Conservation (phyloP, 768 basidiomycete species). For the Russula ochroleuca region DNA sequence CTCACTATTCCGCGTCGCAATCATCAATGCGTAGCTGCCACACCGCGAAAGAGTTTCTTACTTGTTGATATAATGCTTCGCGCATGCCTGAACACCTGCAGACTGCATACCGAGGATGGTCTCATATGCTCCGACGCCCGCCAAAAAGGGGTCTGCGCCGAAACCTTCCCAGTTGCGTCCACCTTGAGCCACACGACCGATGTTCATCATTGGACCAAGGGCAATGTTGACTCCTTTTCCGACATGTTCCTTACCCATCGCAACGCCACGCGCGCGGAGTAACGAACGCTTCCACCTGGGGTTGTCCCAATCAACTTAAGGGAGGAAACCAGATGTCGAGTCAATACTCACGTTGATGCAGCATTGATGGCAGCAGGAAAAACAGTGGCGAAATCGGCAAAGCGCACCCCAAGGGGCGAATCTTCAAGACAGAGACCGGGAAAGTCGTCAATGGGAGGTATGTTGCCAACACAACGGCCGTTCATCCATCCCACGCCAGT, state of each 20-base stretch:
- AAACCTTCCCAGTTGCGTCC: slow-evolving; percentile 97
- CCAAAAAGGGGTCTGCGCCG: slow-evolving; percentile 82
- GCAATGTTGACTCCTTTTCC: slow-evolving; percentile 83
- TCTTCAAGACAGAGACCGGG: slow-evolving; percentile 75
- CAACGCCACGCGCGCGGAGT: slow-evolving; percentile 68
- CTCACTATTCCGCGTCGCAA: slow-evolving; percentile 42
- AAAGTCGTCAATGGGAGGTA: slow-evolving; percentile 48
- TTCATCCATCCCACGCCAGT: slow-evolving; percentile 46
- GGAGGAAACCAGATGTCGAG: neutral
- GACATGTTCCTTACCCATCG: slow-evolving; percentile 78
- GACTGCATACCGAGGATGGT: slow-evolving; percentile 80
- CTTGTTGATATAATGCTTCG: slow-evolving; percentile 81
- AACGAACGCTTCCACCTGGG: slow-evolving; percentile 69
- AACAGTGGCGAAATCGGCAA: slow-evolving; percentile 64
- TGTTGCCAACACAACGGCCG: slow-evolving; percentile 70
- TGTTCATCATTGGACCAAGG: slow-evolving; percentile 81
- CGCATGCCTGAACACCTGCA: slow-evolving; percentile 79
- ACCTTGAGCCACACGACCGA: slow-evolving; percentile 71
- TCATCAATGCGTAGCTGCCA: neutral
- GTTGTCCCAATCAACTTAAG: slow-evolving; percentile 3
- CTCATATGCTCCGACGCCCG: slow-evolving; percentile 75
- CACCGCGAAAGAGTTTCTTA: slow-evolving; percentile 33
- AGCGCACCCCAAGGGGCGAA: slow-evolving; percentile 74
- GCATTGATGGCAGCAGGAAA: slow-evolving; percentile 85
- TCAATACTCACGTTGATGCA: slow-evolving; percentile 63